Evolutionary conservation across 306 rosid genomes (phyloP).

Genomic region (Pyrus betulifolia): DNA sequence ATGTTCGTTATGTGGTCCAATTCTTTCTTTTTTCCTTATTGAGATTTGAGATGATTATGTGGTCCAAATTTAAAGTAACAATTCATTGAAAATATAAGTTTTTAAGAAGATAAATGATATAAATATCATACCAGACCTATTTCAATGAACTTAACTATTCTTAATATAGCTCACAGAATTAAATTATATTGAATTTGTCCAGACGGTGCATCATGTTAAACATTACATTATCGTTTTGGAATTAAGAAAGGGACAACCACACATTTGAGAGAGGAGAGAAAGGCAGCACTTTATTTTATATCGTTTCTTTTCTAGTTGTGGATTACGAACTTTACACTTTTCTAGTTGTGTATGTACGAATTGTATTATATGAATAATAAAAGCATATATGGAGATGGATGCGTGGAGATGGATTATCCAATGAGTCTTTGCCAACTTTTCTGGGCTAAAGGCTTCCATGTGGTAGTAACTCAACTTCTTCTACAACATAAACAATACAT

Average conservation of each 20-base stretch:
- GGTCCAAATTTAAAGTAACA: not conserved
- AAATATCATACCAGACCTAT: no score
- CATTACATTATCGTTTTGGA: not conserved
- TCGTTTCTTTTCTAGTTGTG: not conserved
- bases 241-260: not conserved
- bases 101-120: no score
- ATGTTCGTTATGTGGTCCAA: not conserved
- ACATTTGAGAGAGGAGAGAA: not conserved
- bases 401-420: no score
- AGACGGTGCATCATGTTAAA: no score
- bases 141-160: no score
- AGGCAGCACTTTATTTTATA: not conserved
- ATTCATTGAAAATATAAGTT: no score
- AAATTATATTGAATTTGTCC: no score
- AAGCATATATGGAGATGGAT: not conserved
- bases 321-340: not conserved
- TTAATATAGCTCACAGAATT: no score
- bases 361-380: not conserved
- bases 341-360: not conserved
- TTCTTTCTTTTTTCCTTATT: not conserved
- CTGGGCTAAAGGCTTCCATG: not conserved
- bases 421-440: not conserved
- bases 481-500: not conserved
- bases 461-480: not conserved
- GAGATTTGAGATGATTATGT: not conserved